Evolutionary conservation across 2,329 filamentous ascomycete genomes (phyloP).

Genomic region (Cladophialophora bantiana): DNA sequence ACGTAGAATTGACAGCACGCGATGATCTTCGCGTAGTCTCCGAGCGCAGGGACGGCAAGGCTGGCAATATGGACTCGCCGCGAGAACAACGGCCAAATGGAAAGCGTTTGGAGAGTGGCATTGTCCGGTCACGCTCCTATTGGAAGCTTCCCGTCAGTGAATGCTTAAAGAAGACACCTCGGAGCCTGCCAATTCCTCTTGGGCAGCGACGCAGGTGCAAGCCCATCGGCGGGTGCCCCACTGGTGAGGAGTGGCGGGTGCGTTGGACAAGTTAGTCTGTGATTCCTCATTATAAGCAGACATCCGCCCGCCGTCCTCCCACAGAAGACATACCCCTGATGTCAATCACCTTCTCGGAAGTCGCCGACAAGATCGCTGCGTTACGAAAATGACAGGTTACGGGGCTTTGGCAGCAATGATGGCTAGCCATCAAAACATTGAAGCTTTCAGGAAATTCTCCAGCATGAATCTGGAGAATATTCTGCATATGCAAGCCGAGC

Average conservation of each 20-base stretch:
- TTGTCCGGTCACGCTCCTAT: conserved; percentile 3
- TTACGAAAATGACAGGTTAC: conserved; percentile 34
- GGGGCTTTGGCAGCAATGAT: conserved; percentile 36
- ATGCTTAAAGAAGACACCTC: background rate
- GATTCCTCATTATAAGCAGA: conserved; percentile 32
- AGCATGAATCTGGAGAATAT: conserved; percentile 35
- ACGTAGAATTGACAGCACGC: background rate
- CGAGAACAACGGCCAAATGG: conserved; percentile 2
- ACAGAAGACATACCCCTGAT: conserved; percentile 25
- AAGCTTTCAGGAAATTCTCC: conserved; percentile 37
- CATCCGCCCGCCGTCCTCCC: conserved; percentile 32
- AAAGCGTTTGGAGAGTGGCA: background rate
- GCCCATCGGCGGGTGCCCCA: conserved; percentile 10
- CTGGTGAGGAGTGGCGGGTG: conserved; percentile 13
- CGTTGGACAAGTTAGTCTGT: conserved; percentile 28
- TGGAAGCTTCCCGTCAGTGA: conserved; percentile 9
- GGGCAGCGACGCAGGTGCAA: conserved; percentile 30
- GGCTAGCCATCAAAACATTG: conserved; percentile 31
- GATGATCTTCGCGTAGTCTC: background rate
- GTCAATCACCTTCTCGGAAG: conserved; percentile 8
- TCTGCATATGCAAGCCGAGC: conserved; percentile 38
- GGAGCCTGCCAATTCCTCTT: conserved; percentile 17
- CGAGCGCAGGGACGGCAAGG: background rate
- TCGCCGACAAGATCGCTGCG: conserved; percentile 3
- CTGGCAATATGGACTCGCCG: background rate